phyloP scores from a whole-genome alignment of 2,329 filamentous ascomycete genomes.

The Botrytis squamosa region DNA sequence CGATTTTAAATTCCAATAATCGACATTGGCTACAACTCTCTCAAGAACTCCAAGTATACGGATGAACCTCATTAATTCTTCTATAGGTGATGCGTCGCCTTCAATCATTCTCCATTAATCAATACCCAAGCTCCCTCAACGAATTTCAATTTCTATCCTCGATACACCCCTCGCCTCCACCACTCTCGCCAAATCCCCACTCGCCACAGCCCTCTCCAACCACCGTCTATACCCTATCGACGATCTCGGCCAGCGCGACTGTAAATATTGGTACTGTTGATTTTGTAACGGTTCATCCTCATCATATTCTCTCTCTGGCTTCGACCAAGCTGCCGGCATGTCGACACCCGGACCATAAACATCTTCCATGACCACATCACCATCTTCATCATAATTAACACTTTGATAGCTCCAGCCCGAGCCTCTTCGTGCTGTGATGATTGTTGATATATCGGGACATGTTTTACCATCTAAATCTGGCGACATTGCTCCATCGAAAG shows the following conservation, averaged over 20 bases:
- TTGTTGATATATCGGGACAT: background rate
- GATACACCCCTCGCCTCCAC: constrained; percentile 37
- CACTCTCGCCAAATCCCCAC: constrained; percentile 35
- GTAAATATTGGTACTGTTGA: constrained; percentile 21
- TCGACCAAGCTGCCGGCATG: background rate
- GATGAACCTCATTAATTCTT: background rate
- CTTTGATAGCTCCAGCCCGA: constrained; percentile 14
- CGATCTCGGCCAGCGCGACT: constrained; percentile 13
- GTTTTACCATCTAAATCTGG: constrained; percentile 27
- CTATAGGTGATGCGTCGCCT: background rate
- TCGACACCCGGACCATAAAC: constrained; percentile 18
- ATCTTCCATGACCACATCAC: constrained; percentile 34
- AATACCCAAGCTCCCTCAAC: background rate
- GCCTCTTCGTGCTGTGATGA: background rate
- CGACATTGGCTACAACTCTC: background rate
- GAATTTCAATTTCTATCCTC: constrained; percentile 21
- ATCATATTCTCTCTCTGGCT: constrained; percentile 18
- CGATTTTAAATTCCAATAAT: background rate
- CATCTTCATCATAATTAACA: constrained; percentile 28
- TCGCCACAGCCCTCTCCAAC: constrained; percentile 10
- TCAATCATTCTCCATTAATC: background rate
- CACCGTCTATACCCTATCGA: background rate
- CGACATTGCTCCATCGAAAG: constrained; percentile 30
- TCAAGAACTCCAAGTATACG: background rate
- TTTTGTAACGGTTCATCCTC: background rate